Conservation (phyloP, 2,329 filamentous ascomycete genomes). For the Ophiostoma ips region DNA sequence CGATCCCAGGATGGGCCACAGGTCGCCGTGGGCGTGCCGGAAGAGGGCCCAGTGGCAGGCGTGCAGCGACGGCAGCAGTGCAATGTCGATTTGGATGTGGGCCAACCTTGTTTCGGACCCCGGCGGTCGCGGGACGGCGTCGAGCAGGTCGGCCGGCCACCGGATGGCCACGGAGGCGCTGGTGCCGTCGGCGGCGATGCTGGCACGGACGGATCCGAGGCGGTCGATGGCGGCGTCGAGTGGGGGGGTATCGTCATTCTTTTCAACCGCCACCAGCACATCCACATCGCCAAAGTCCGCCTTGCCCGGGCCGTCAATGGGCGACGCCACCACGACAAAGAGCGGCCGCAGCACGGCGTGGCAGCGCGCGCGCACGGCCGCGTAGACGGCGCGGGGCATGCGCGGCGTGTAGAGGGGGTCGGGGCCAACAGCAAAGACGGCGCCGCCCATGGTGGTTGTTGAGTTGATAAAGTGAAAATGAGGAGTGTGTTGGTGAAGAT, state of each 20-base stretch:
- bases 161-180: slow-evolving; percentile 39
- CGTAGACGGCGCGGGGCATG: slow-evolving; percentile 47
- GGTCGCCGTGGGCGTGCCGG: slow-evolving; percentile 57
- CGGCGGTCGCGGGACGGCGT: slow-evolving; percentile 11
- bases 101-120: background rate
- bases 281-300: slow-evolving; percentile 59
- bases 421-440: slow-evolving; percentile 35
- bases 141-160: slow-evolving; percentile 19
- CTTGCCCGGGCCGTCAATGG: slow-evolving; percentile 59
- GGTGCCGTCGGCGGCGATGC: slow-evolving; percentile 17
- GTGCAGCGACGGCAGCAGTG: slow-evolving; percentile 30
- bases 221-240: slow-evolving; percentile 1
- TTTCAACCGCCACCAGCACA: slow-evolving; percentile 37
- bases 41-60: slow-evolving; percentile 51
- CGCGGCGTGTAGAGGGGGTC: slow-evolving; percentile 47
- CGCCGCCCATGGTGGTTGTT: slow-evolving; percentile 53
- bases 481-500: too few relatives aligned
- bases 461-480: background rate
- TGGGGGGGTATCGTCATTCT: background rate
- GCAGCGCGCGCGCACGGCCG: slow-evolving; percentile 31
- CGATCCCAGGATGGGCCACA: slow-evolving; percentile 50
- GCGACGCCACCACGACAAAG: slow-evolving; percentile 41
- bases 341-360: slow-evolving; percentile 32
- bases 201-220: slow-evolving; percentile 30
- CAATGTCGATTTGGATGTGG: slow-evolving; percentile 57